Base-by-base conservation (phyloP, 495 filamentous ascomycete genomes). In the Cercophora sp. region DNA sequence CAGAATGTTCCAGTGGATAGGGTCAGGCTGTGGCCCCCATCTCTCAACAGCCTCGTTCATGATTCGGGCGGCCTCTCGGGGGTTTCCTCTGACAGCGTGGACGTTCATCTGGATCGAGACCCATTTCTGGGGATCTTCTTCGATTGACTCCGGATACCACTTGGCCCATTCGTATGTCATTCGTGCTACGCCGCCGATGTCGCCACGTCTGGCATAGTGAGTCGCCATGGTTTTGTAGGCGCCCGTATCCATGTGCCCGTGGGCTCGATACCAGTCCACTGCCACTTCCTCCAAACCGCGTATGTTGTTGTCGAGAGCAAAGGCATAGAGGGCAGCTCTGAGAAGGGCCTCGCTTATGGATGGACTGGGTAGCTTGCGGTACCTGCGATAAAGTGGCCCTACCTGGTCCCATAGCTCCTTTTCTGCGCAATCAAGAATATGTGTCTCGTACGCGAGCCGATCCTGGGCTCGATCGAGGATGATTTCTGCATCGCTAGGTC, bases 41-140 rank as follows among this genome's bases (percentile, higher is more conserved):
- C 6, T 32, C 29, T 32, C 29, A 6, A 32, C 29, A 32, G 8
- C 29, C 29, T 32, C 29, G 8, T 32, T 13, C 29, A 32, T 32
- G 29, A 90, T 45, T 84, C 77, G 8, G 69, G 60, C 3, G 71
- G 58, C 9, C 85, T 81, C 31, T 79, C 75, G 16, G 66, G 52
- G 1, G 48, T 94, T 80, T 0, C 81, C 85, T 45, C 77, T 68
- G 23, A 76, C 74, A 3, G 87, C 83, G 64, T 91, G 76, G 4
- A 83, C 84, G 42, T 83, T 72, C 27, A 94, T 76, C 13, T 88
- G 64, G 8, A 75, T 74, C 19, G 63, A 31, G 44, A 75, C 61
- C 25, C 59, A 26, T 8, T 47, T 55, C 31, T 64, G 71, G 15
- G 77, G 62, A 45, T 70, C 57, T 16, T 59, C 53, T 43, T 66